Base-by-base conservation (phyloP, 73 alveolate genomes). In the Blepharisma japonicum region DNA sequence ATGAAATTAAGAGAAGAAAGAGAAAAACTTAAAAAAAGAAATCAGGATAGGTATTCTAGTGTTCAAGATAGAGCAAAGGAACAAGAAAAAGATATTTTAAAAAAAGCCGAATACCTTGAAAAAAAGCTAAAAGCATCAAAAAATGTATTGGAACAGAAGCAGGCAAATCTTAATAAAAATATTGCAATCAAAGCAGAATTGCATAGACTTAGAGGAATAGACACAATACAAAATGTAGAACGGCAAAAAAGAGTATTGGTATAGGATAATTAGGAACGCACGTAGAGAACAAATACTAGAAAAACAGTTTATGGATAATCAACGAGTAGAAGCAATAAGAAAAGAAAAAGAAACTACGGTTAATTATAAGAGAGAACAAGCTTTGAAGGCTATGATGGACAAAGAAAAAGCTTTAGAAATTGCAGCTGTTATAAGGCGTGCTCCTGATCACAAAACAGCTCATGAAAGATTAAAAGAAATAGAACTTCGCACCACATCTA, bases 351-450 rank as follows among this genome's bases (percentile, higher is more conserved):
- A 61, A 61, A 39, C 2, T 14, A 25, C 18, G 2, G 47, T 61
- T 25, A 61, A 61, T n/a, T 14, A 61, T 8, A 61, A 61, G 23
- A 18, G 14, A 25, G 47, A 61, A 5, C 14, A 14, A 11, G 74
- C 74, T 9, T 14, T 61, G 47, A 61, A 61, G 46, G 23, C 50
- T 25, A 61, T 61, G 74, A 61, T 8, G 74, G 74, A 61, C n/a
- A 61, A 61, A 25, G 74, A 61, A 61, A 61, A 61, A 39, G 11
- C 23, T 14, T 9, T 8, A 18, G 74, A 61, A 61, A 61, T 61
- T 9, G 18, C 23, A 9, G 74, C 23, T n/a, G 11, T 25, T n/a
- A 20, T 61, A 18, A 61, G 47, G 46, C 14, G 23, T 2, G 14
- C 74, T 1, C 74, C 74, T n/a, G 74, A 61, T n/a, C 14, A 11